Conservation (phyloP, 768 basidiomycete species). For the Atractiella rhizophila region DNA sequence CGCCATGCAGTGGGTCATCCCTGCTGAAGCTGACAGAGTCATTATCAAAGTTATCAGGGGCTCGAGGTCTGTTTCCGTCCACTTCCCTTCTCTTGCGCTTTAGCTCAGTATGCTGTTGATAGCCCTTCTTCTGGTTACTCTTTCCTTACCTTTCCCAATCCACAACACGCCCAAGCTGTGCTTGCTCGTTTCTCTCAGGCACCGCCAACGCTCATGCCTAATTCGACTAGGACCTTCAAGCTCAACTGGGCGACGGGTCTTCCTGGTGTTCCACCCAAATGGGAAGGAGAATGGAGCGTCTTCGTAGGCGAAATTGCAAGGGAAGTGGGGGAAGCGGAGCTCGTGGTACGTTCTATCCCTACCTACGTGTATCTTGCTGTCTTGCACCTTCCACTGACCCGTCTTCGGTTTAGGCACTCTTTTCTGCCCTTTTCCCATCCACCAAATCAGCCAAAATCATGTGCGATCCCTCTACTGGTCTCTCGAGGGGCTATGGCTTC, state of each 20-base stretch:
- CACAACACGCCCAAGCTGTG: slow-evolving; percentile 41
- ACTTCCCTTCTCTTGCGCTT: slow-evolving; percentile 1
- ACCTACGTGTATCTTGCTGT: too few relatives aligned
- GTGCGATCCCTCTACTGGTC: slow-evolving; percentile 69
- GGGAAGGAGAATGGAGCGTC: slow-evolving; percentile 49
- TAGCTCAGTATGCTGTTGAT: slow-evolving; percentile 1
- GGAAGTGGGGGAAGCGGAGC: slow-evolving; percentile 78
- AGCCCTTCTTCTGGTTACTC: slow-evolving; percentile 51
- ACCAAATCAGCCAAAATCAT: slow-evolving; percentile 51
- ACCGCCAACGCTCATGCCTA: slow-evolving; percentile 44
- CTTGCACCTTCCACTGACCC: not conserved
- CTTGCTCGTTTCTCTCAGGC: slow-evolving; percentile 34
- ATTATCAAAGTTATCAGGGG: too few relatives aligned
- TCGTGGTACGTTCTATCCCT: slow-evolving; percentile 44
- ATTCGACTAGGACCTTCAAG: slow-evolving; percentile 54
- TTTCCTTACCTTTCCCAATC: slow-evolving; percentile 59
- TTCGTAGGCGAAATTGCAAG: slow-evolving; percentile 85
- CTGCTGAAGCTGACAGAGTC: not conserved
- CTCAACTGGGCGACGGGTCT: slow-evolving; percentile 21
- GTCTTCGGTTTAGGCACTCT: slow-evolving; percentile 18
- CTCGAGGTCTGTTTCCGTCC: not conserved
- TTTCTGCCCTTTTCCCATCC: slow-evolving; percentile 64
- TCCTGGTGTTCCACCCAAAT: slow-evolving; percentile 15
- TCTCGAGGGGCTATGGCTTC: slow-evolving; percentile 76
- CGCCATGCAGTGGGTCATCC: slow-evolving; percentile 56